phyloP scores from a whole-genome alignment of 2,329 filamentous ascomycete species.

The Huntiella abstrusa region DNA sequence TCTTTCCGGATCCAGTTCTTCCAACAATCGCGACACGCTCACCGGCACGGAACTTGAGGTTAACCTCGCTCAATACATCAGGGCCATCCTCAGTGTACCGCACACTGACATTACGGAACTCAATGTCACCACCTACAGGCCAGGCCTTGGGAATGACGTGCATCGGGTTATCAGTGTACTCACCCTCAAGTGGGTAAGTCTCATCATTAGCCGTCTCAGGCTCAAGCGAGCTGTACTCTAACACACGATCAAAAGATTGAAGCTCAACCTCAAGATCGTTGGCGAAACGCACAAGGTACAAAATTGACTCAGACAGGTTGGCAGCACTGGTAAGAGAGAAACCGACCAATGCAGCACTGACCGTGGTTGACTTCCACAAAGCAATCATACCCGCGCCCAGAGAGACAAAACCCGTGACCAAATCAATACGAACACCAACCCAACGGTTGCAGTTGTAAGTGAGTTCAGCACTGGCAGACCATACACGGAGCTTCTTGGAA shows the following conservation, averaged over 20 bases:
- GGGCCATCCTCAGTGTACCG: slow-evolving; percentile 20
- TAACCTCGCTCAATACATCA: slow-evolving; percentile 25
- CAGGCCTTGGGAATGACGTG: slow-evolving; percentile 17
- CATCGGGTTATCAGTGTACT: slow-evolving; percentile 16
- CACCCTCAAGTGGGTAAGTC: slow-evolving; percentile 14
- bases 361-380: slow-evolving; percentile 19
- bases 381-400: slow-evolving; percentile 25
- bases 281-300: slow-evolving; percentile 24
- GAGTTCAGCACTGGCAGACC: slow-evolving; percentile 22
- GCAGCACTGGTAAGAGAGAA: slow-evolving; percentile 30
- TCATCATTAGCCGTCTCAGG: slow-evolving; percentile 19
- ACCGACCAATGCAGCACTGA: slow-evolving; percentile 26
- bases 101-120: slow-evolving; percentile 21
- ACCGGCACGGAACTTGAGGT: slow-evolving; percentile 31
- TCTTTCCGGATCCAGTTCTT: slow-evolving; percentile 57
- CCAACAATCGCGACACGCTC: slow-evolving; percentile 56
- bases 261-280: slow-evolving; percentile 31
- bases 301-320: slow-evolving; percentile 24
- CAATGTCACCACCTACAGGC: slow-evolving; percentile 20
- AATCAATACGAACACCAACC: slow-evolving; percentile 27
- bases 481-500: slow-evolving; percentile 22
- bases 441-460: slow-evolving; percentile 29
- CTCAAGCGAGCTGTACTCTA: slow-evolving; percentile 20
- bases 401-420: slow-evolving; percentile 25
- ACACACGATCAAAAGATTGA: slow-evolving; percentile 24